Evolutionary conservation across 2,329 filamentous ascomycete genomes (phyloP), one percentile per base, ranked within the genome.

Genomic region (Alternaria triticimaculans): DNA sequence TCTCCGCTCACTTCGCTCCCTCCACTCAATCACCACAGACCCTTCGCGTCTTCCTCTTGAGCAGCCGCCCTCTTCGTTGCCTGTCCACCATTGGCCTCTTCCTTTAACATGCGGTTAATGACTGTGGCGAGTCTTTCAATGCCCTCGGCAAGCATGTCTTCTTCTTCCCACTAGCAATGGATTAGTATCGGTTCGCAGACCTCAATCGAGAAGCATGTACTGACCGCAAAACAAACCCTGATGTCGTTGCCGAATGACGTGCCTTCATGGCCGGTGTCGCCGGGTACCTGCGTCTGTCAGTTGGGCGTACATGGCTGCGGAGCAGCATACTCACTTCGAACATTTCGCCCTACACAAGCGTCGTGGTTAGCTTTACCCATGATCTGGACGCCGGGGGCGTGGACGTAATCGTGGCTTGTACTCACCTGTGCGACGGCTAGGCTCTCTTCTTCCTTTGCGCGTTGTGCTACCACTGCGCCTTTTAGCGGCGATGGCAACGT

Each of bases 61-160:
- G 65, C 61, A 61, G 60, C 62, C 62, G 66, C 56, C 63, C 33
- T 63, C 48, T 62, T 30, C 48, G 50, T 48, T 30, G 62, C 66
- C 41, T 62, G 63, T 37, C 66, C 66, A 28, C 64, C 67, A 30
- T 64, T 63, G 25, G 70, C 65, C 48, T 77, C 64, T 37, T 72
- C 76, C 64, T 74, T 63, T 69, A 80, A 64, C 74, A 84, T 74
- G 49, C 68, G 71, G 65, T 74, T 69, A 51, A 86, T 79, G 20
- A 89, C 84, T 1, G 70, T 74, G 9, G 83, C 89, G 60, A 94
- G 80, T 69, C 91, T 87, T 74, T 83, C 79, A 7, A 95, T 85
- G 0, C 91, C 92, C 72, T 94, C 90, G 0, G 83, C 84, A 15
- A 96, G 79, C 56, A 87, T 83, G 23, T 85, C 84, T 72, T 90